These are phyloP conservation scores for Secale cereale DNA, from an alignment of 176 grass and related monocot species.

Conservation along the genomic window DNA sequence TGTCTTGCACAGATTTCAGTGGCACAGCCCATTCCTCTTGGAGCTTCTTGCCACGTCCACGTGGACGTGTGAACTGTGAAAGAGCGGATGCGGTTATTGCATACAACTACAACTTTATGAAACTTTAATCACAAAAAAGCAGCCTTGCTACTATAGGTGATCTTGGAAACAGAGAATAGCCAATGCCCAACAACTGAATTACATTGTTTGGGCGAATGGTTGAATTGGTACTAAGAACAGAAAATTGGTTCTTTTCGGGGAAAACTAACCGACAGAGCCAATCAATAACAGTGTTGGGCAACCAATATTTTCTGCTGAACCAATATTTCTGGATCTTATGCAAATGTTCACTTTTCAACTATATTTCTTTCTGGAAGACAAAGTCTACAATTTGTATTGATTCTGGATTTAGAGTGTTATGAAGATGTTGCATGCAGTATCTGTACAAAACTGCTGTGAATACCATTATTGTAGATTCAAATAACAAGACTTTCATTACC, in stretches of 20 bases:
- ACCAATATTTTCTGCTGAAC: background rate
- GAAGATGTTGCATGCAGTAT: background rate
- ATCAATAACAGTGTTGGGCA: background rate
- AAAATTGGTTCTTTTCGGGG: background rate
- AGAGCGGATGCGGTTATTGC: background rate
- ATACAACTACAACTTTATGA: background rate
- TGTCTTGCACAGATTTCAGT: slow-evolving; percentile 70
- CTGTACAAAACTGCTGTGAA: background rate
- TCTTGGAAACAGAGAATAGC: background rate
- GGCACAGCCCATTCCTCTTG: slow-evolving; percentile 86
- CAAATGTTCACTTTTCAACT: background rate
- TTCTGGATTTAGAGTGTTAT: background rate
- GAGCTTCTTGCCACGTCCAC: slow-evolving; percentile 10
- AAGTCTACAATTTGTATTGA: background rate
- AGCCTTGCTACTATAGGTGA: background rate
- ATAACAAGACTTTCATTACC: slow-evolving; percentile 6
- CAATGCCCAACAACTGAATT: background rate
- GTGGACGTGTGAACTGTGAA: slow-evolving; percentile 69
- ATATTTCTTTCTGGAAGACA: background rate
- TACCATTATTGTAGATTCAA: background rate
- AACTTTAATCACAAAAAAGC: background rate
- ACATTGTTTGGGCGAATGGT: background rate
- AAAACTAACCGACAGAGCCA: background rate
- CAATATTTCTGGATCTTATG: background rate
- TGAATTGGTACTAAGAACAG: background rate